Evolutionary conservation across 331 rosid species (phyloP), one percentile per base, ranked within the genome.

Genomic region (Malus hybrid): DNA sequence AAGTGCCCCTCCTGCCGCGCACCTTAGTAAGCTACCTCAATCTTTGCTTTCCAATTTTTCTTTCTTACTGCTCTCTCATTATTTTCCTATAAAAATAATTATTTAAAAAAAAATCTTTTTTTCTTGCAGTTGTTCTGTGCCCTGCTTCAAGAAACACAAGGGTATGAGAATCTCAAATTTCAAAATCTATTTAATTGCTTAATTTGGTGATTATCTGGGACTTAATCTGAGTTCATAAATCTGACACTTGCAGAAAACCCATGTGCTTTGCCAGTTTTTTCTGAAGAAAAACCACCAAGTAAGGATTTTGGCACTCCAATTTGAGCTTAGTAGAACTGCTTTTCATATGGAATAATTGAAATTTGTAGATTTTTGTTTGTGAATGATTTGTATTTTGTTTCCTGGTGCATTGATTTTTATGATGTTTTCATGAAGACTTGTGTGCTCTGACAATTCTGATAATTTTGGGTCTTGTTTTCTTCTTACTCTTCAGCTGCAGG

Each of bases 81-180:
- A 55, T 69, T 19, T 65, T 76, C 61, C 19, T 5, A 22, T 57
- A 8, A n/a, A 24, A 20, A 8, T 9, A 20, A 39, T 39, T 39
- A 1, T 19, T 57, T 57, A 2, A 20, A 8, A 72, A 59, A 39
- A 2, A 71, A 6, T 36, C 15, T 39, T 9, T 65, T 75, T 7
- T 64, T 24, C 57, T 63, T 85, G 81, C 85, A 86, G 91, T 68
- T 91, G 96, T 76, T 88, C 96, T 24, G 73, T 91, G 57, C 28
- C 69, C 70, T 91, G 97, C 74, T 91, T 88, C 85, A 89, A 86
- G 84, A 89, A 83, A 64, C 97, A 91, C 89, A 89, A 88, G 84
- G 97, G 96, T 91, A 64, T 16, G 50, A 2, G 20, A 11, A 66
- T 54, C 67, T 60, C 13, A 10, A 20, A 48, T 36, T 14, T 60